Conservation (phyloP, 139 green algal species). For the Volvox africanus region DNA sequence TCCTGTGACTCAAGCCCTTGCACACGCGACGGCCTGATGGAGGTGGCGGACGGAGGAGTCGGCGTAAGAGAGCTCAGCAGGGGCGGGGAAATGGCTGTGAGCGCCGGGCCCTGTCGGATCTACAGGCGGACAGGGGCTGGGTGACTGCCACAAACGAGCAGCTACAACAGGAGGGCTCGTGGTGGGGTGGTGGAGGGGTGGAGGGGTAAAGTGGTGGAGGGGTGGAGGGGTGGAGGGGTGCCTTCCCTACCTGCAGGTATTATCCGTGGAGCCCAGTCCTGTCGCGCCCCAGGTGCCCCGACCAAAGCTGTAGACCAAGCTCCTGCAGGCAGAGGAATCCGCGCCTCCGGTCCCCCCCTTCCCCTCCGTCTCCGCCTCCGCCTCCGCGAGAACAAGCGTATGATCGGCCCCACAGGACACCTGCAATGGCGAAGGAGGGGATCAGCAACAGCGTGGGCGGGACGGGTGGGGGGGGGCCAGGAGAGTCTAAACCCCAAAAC, state of each 20-base stretch:
- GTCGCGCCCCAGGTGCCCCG: constrained; percentile 75
- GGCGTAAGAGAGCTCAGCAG: no score
- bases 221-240: no score
- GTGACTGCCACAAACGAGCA: no score
- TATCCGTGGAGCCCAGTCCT: constrained; percentile 68
- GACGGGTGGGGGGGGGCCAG: background rate
- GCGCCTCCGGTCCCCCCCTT: background rate
- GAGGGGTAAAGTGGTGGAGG: no score
- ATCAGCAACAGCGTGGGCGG: background rate
- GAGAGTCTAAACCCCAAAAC: background rate
- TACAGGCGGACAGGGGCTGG: no score
- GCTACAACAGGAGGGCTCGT: no score
- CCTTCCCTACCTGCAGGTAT: constrained; percentile 39
- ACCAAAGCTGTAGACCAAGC: constrained; percentile 75
- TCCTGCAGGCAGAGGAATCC: background rate
- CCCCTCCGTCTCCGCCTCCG: background rate
- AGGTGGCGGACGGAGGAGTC: no score
- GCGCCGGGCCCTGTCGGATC: no score
- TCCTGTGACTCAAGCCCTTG: constrained; percentile 48
- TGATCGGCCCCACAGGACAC: constrained; percentile 78
- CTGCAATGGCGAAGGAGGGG: constrained; percentile 2
- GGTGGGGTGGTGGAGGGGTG: no score
- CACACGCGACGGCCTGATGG: background rate
- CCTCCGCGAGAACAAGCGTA: constrained; percentile 56
- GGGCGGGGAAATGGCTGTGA: no score